Base-by-base conservation (phyloP, 129 eudicot genomes). In the Arctium lappa region DNA sequence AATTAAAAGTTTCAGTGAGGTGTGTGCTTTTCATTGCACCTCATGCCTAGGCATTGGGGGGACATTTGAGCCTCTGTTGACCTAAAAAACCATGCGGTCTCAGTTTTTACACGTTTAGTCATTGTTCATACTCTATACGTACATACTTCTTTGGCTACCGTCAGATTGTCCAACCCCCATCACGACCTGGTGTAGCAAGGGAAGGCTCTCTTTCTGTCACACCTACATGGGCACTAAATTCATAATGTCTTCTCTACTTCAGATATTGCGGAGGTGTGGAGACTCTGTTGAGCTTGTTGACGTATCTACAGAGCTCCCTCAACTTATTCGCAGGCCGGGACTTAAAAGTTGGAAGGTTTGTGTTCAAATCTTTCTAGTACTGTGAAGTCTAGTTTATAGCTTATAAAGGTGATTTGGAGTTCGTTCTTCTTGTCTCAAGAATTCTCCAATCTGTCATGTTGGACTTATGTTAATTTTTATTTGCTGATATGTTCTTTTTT, bases 341-440 rank as follows among this genome's bases (percentile, higher is more conserved):
- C 89, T 96, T 50, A 93, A 90, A 87, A 93, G 86, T 83, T 96
- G 99, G 99, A 96, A 92, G 98, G 99, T 96, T 69, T 74, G 90
- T 81, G 38, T 38, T 69, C 12, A n/a, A 15, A 12, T 72, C 75
- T 31, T 37, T 82, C 30, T 60, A 2, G 33, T 30, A 12, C n/a
- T 74, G 48, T 5, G 10, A 71, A 46, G 32, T 46, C 5, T 27
- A 34, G 72, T 22, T 32, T 33, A 3, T 53, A 48, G 53, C 83
- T 71, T 34, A 15, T 53, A 15, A 46, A 48, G 71, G 39, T 44
- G 32, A 70, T 79, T 30, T 69, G 2, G 65, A 69, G n/a, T 8
- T 42, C 5, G 9, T 39, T 30, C 34, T 31, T 79, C 10, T 50
- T 50, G 15, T 62, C 10, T 62, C 30, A n/a, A 5, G 31, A 31